A percentile compares a stretch with the other conserved stretches of the same genome.
phyloP scores from a whole-genome alignment of 176 grass and related monocot genomes.

The Alopecurus myosuroides region DNA sequence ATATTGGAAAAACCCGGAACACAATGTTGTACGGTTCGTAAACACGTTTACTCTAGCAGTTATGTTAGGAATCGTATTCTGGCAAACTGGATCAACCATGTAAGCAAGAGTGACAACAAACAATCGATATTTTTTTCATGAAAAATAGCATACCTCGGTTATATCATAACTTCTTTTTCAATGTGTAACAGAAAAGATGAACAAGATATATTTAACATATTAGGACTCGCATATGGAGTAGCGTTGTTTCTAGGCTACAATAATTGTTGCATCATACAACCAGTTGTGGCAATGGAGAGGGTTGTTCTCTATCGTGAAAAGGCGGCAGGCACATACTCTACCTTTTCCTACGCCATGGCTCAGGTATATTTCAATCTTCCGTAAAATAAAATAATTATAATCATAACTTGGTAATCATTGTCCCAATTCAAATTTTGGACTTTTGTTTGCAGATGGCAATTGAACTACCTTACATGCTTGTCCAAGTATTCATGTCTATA shows the following conservation, averaged over 20 bases:
- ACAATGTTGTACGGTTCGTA: slow-evolving; percentile 47
- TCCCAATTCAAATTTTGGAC: too few species aligned
- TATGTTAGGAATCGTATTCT: slow-evolving; percentile 52
- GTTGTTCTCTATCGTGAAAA: slow-evolving; percentile 39
- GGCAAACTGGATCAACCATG: slow-evolving; percentile 44
- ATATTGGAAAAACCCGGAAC: slow-evolving; percentile 60
- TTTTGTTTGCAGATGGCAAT: too few species aligned
- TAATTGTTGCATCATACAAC: slow-evolving; percentile 22
- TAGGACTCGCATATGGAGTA: slow-evolving; percentile 29
- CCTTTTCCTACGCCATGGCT: slow-evolving; percentile 36
- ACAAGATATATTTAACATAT: slow-evolving; percentile 56
- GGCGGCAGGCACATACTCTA: slow-evolving; percentile 34
- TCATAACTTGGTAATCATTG: too few species aligned
- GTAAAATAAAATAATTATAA: too few species aligned
- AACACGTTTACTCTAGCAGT: slow-evolving; percentile 35
- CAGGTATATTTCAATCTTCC: too few species aligned
- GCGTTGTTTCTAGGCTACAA: slow-evolving; percentile 39
- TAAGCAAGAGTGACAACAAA: slow-evolving; percentile 2
- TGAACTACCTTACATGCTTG: too few species aligned
- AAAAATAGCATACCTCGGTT: neutral
- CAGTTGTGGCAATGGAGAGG: slow-evolving; percentile 39
- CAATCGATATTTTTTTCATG: neutral
- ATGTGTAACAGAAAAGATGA: slow-evolving; percentile 31
- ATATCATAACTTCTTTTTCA: neutral
- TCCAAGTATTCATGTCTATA: too few species aligned